A percentile compares a stretch with the other conserved stretches of the same genome.
phyloP scores from a whole-genome alignment of 768 basidiomycete genomes.

The Termitomyces sp. region DNA sequence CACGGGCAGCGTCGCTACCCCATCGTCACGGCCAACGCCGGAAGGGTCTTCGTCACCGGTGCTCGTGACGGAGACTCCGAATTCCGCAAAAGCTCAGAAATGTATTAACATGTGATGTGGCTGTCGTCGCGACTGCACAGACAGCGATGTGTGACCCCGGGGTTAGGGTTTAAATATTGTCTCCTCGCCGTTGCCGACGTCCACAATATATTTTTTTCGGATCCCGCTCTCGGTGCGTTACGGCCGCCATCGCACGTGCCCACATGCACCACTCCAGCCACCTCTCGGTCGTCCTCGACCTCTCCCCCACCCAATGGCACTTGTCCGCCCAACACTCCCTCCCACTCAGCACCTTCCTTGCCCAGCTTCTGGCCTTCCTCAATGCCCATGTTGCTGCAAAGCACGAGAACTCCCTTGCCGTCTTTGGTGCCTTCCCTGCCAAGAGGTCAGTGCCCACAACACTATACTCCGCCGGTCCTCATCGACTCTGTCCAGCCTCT shows the following conservation, averaged over 20 bases:
- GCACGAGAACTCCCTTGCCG: constrained; percentile 89
- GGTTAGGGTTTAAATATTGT: constrained; percentile 5
- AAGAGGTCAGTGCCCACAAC: constrained; percentile 52
- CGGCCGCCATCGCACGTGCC: constrained; percentile 4
- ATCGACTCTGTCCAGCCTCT: constrained; percentile 39
- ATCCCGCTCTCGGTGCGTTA: constrained; percentile 4
- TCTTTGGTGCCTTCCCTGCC: constrained; percentile 84
- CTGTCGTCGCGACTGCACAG: background rate
- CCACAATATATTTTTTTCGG: constrained; percentile 9
- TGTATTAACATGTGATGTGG: constrained; percentile 13
- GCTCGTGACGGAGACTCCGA: constrained; percentile 51
- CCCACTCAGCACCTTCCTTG: constrained; percentile 67
- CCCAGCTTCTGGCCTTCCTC: constrained; percentile 84
- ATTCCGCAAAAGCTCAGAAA: constrained; percentile 19
- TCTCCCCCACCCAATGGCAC: constrained; percentile 86
- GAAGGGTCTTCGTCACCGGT: constrained; percentile 52
- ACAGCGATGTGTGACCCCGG: background rate
- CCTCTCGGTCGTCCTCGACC: constrained; percentile 80
- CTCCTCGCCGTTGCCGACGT: constrained; percentile 4
- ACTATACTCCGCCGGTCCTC: background rate
- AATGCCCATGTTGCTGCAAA: constrained; percentile 90
- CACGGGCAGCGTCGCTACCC: constrained; percentile 51
- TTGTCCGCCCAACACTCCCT: constrained; percentile 49
- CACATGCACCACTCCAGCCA: constrained; percentile 31
- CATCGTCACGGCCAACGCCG: constrained; percentile 58